Base-by-base conservation (phyloP, 2,329 filamentous ascomycete species). In the Aspergillus sp. region DNA sequence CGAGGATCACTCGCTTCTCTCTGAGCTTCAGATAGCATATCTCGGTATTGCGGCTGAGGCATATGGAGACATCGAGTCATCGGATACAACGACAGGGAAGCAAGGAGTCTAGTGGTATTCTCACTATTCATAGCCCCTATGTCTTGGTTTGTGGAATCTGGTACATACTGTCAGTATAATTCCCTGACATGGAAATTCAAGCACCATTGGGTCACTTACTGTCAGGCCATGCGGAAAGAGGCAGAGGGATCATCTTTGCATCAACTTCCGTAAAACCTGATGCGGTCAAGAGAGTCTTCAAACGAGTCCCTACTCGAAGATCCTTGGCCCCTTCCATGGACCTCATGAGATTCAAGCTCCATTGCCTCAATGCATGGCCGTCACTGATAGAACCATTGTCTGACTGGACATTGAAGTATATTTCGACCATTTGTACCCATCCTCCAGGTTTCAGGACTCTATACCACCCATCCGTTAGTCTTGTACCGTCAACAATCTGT, bases 381-480 rank as follows among this genome's bases (percentile, higher is more conserved):
- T 87, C 81, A 11, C 85, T 87, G 65, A 95, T 76, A n/a, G 85
- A 86, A 5, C 91, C 91, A 66, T 90, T 96, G 64, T 93, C 86
- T 0, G 91, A 96, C 71, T 96, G 93, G 24, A 90, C 86, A 62
- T 91, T 91, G 72, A 88, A 88, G 68, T 96, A 91, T 66, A 93
- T 84, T 69, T 96, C 93, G n/a, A 90, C 84, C 82, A 96, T 87
- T 69, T 96, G 91, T 58, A 89, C 83, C 91, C 91, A 96, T 1
- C 93, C 92, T 2, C 87, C 89, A 5, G 86, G 88, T 50, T 85
- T 88, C 61, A 93, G 77, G 2, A 73, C 71, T 61, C 72, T 74
- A 53, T 52, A 48, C 20, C 42, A 51, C 15, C 17, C 39, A 53
- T 32, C 47, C 22, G 57, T 60, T 51, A 61, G 56, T 48, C 41